Percentiles rank a stretch among this genome's conserved stretches.
Evolutionary conservation across 345 rosid genomes (phyloP).

Genomic region (Eucalyptus melliodora): DNA sequence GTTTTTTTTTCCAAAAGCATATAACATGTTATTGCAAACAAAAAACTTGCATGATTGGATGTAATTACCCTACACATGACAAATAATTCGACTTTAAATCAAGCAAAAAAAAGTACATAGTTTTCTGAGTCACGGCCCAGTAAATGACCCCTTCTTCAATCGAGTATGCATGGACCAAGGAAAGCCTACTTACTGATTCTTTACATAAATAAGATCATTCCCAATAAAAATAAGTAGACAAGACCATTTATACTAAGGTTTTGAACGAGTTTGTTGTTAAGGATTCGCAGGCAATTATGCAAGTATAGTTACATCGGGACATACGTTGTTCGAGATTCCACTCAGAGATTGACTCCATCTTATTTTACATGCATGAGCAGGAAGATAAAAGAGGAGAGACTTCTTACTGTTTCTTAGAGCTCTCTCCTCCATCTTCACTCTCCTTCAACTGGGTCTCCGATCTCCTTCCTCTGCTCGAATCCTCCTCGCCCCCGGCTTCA

Average conservation of each 20-base stretch:
- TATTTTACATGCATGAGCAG: not conserved
- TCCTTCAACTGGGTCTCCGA: conserved; percentile 24
- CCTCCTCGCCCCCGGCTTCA: conserved; percentile 58
- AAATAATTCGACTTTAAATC: not conserved
- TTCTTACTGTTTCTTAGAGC: conserved; percentile 39
- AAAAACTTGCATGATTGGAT: not conserved
- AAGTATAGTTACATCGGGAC: not conserved
- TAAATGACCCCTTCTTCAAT: not conserved
- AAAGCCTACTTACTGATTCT: not conserved
- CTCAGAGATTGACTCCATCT: not conserved
- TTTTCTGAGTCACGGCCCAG: not conserved
- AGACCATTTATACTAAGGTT: not conserved
- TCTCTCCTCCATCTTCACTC: conserved; percentile 30
- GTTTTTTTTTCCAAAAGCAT: not conserved
- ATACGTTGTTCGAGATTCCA: not conserved
- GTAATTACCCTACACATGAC: not conserved
- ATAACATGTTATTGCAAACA: not conserved
- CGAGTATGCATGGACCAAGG: not conserved
- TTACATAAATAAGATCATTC: not conserved
- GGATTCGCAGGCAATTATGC: not conserved
- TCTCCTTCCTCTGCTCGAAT: conserved; percentile 26
- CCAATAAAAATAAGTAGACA: not conserved
- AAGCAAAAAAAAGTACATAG: not conserved
- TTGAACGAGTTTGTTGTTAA: not conserved
- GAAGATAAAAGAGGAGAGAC: not conserved